Evolutionary conservation across 768 basidiomycete species (phyloP).

Genomic region (Harrya chromipes): DNA sequence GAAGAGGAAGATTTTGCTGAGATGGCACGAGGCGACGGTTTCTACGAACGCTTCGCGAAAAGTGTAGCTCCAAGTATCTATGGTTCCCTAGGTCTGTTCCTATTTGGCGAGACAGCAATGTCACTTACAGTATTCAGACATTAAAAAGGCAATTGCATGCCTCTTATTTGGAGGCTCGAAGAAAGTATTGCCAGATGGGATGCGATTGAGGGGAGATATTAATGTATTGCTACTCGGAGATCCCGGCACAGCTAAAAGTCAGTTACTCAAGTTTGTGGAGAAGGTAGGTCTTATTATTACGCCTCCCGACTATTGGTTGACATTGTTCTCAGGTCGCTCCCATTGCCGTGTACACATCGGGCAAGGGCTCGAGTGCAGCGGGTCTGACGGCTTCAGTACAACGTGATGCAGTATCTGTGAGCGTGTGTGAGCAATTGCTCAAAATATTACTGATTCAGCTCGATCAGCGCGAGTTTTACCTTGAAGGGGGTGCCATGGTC

Average conservation of each 20-base stretch:
- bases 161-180: slow-evolving; percentile 97
- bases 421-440: slow-evolving; percentile 24
- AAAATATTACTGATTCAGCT: slow-evolving; percentile 3
- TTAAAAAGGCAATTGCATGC: slow-evolving; percentile 96
- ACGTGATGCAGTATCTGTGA: slow-evolving; percentile 84
- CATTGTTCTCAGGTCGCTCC: slow-evolving; percentile 72
- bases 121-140: slow-evolving; percentile 55
- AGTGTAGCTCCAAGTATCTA: slow-evolving; percentile 98
- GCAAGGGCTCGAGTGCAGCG: slow-evolving; percentile 97
- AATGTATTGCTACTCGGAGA: slow-evolving; percentile 96
- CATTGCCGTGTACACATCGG: slow-evolving; percentile 97
- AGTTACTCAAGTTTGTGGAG: slow-evolving; percentile 97
- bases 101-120: neutral
- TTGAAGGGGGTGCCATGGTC: slow-evolving; percentile 99
- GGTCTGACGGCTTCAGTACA: slow-evolving; percentile 98
- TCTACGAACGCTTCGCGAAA: slow-evolving; percentile 91
- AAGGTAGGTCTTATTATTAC: slow-evolving; percentile 48
- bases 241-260: slow-evolving; percentile 97
- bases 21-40: slow-evolving; percentile 82
- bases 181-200: slow-evolving; percentile 95
- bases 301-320: neutral
- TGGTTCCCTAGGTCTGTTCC: slow-evolving; percentile 74
- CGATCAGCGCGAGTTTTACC: slow-evolving; percentile 89
- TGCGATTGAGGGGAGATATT: slow-evolving; percentile 95
- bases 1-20: slow-evolving; percentile 96